Evolutionary conservation across 805 yeast species (phyloP), one percentile per base, ranked within the genome.

Genomic region (Myxozyma neotropica): DNA sequence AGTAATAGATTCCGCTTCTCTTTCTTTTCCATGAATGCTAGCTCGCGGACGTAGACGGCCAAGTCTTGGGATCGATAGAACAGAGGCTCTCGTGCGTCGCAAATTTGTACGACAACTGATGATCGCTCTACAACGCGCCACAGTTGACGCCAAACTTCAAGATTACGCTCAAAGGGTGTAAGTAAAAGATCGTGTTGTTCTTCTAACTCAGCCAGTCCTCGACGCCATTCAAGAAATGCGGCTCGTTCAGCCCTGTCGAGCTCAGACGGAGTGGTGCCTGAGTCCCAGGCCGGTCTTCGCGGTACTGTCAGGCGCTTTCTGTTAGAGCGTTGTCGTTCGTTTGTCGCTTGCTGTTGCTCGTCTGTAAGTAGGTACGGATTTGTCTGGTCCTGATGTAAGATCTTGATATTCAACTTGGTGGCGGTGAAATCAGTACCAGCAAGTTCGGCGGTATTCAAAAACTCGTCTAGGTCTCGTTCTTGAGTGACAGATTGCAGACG

Each of bases 91-190:
- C 99, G 82, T 12, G 97, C 98, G 77, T 94, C 99, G 29, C 94
- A 98, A 77, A 94, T 94, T 73, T 94, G 99, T 4, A 94, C 97
- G 40, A 94, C 84, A 68, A 94, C 79, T 73, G 93, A 97, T 24
- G 94, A 89, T 71, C 98, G 83, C 74, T 94, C 99, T 24, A 91
- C 88, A 45, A 94, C 99, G 76, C 99, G 83, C 99, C 99, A 94
- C 66, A 94, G 78, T 75, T 94, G 99, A 72, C 94, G 85, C 99
- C 99, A 94, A 59, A 94, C 97, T 79, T 93, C 97, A 65, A 94
- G 79, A 73, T 94, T 94, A 77, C 99, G 84, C 77, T 94, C 99
- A 71, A 93, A 94, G 3, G 99, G 99, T 0, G 99, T 94, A 72
- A 94, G 80, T 59, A 92, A 77, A 69, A 94, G 78, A 73, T 93